These are phyloP conservation scores for Ophiocytium majus DNA, from an alignment of 352 stramenopile species.

Conservation along the genomic window DNA sequence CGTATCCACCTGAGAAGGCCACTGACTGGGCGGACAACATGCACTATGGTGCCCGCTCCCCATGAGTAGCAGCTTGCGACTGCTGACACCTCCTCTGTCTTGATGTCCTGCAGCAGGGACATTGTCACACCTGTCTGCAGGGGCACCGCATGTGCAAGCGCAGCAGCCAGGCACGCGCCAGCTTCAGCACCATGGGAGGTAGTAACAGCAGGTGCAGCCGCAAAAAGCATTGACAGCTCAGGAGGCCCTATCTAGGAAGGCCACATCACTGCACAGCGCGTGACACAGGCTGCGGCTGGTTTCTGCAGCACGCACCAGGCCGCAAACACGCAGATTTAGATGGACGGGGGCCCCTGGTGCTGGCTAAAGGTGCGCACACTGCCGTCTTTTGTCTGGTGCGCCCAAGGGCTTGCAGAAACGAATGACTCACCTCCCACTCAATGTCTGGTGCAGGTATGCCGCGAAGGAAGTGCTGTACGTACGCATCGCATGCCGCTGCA, in stretches of 20 bases:
- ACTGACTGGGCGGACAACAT: not conserved
- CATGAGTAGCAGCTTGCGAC: not conserved
- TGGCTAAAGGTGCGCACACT: not conserved
- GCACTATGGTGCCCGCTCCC: not conserved
- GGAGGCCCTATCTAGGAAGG: not conserved
- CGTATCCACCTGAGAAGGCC: too few species aligned
- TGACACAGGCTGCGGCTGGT: not conserved
- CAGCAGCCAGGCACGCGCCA: not conserved
- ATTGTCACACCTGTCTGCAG: conserved; percentile 24
- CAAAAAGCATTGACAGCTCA: not conserved
- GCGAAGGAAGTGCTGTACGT: conserved; percentile 49
- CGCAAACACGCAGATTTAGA: not conserved
- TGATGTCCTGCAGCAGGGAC: conserved; percentile 28
- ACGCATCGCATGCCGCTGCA: conserved; percentile 33
- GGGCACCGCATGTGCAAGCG: not conserved
- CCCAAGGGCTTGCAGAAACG: not conserved
- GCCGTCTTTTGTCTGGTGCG: not conserved
- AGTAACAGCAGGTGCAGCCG: not conserved
- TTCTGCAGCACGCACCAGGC: not conserved
- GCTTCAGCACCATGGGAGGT: not conserved
- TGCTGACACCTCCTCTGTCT: conserved; percentile 24
- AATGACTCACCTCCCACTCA: conserved; percentile 28
- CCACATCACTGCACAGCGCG: not conserved
- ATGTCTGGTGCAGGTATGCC: conserved; percentile 26
- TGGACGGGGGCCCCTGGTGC: not conserved